phyloP scores from a whole-genome alignment of 371 early-diverging fungal genomes.

The Dinochytrium kinnereticum region DNA sequence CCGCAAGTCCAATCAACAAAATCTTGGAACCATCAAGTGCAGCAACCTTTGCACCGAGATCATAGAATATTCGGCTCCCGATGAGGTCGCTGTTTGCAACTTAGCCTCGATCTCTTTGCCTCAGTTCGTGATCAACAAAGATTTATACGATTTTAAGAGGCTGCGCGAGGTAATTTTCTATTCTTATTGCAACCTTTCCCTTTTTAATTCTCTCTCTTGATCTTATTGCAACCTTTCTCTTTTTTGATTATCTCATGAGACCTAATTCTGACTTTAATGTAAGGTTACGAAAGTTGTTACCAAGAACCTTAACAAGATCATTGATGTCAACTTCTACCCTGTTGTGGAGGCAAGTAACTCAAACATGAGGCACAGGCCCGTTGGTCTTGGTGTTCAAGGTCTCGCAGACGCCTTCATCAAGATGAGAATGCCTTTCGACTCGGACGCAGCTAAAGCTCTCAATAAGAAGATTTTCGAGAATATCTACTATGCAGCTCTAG shows the following conservation, averaged over 20 bases:
- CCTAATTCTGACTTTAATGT: too few species aligned
- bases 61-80: conserved; percentile 93
- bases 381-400: conserved; percentile 99
- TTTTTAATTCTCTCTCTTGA: too few species aligned
- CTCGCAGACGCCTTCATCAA: conserved; percentile 97
- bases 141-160: conserved; percentile 72
- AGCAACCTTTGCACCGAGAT: conserved; percentile 86
- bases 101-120: conserved; percentile 98
- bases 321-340: conserved; percentile 98
- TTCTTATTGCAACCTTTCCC: too few species aligned
- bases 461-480: conserved; percentile 97
- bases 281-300: conserved; percentile 87
- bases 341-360: conserved; percentile 86
- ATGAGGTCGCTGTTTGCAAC: conserved; percentile 99
- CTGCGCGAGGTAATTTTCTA: conserved; percentile 67
- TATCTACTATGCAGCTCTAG: conserved; percentile 97
- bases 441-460: conserved; percentile 77
- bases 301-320: conserved; percentile 95
- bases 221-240: too few species aligned
- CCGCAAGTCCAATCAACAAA: conserved; percentile 93
- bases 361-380: conserved; percentile 96
- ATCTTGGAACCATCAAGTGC: conserved; percentile 97
- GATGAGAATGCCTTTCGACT: conserved; percentile 97
- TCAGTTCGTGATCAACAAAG: conserved; percentile 79
- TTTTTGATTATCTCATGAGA: too few species aligned